Base-by-base conservation (phyloP, 1,139 yeast species). In the Candida neerlandica region DNA sequence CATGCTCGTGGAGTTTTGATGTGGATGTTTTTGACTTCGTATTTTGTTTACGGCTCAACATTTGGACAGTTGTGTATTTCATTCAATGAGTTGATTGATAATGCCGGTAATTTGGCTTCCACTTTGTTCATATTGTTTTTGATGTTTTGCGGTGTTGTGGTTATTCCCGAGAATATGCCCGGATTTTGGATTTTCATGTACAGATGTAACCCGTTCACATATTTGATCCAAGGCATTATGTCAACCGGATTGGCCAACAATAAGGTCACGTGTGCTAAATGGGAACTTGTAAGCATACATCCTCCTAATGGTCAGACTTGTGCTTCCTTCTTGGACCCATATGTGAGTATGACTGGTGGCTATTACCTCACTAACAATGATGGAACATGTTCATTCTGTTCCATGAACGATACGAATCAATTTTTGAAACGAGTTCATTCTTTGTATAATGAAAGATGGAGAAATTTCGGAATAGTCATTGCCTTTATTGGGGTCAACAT, bases 151-250 rank as follows among this genome's bases (percentile, higher is more conserved):
- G 73, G 73, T 54, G 66, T 68, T 30, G 59, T 69, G 51, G 65
- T 63, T n/a, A 52, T 60, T n/a, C 53, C 57, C 3, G 57, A 58
- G 19, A 54, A 51, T 11, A 53, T 68, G 55, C 73, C 72, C 15
- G 59, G 72, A 11, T 12, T 61, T 12, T 73, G 78, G 79, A 73
- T 71, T 47, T 89, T 86, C 72, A 74, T 76, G 79, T 76, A 75
- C 73, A 77, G 90, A 63, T 76, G 73, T 37, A 82, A 84, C 45
- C 91, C 92, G 70, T 84, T 57, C 77, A 89, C 91, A 57, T 80
- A 60, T 76, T 81, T 77, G 77, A 54, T 72, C 38, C 73, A 66
- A 54, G 69, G 58, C 30, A 52, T 65, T 41, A 57, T 67, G 46
- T 51, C 71, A n/a, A 54, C 58, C 21, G 65, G 66, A 30, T 58